phyloP scores from a whole-genome alignment of 2,329 filamentous ascomycete species.

The Cryphonectria carpinicola region DNA sequence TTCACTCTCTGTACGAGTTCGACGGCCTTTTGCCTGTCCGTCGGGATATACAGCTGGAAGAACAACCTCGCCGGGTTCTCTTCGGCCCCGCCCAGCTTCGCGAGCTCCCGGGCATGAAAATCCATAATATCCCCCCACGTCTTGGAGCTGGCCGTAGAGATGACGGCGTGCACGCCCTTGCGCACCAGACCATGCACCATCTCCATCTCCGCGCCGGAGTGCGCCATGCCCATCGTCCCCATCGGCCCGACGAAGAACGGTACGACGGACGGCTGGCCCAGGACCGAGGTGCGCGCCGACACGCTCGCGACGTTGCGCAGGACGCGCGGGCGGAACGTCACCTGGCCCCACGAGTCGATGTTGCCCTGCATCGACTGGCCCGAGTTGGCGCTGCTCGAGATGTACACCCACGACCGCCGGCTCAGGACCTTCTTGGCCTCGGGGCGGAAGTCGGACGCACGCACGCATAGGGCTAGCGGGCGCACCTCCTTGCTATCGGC shows the following conservation, averaged over 20 bases:
- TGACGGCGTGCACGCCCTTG: conserved; percentile 49
- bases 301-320: conserved; percentile 35
- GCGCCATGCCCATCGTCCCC: conserved; percentile 47
- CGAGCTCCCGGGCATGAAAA: conserved; percentile 37
- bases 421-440: conserved; percentile 60
- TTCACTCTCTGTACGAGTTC: conserved; percentile 40
- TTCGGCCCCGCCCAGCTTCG: conserved; percentile 34
- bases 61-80: conserved; percentile 31
- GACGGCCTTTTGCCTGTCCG: conserved; percentile 39
- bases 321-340: conserved; percentile 36
- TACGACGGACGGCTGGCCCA: conserved; percentile 50
- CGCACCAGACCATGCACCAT: conserved; percentile 50
- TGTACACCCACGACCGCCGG: conserved; percentile 54
- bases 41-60: conserved; percentile 43
- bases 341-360: conserved; percentile 29
- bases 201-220: conserved; percentile 49
- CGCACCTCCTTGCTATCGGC: conserved; percentile 28
- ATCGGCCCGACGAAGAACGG: conserved; percentile 56
- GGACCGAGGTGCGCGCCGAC: conserved; percentile 34
- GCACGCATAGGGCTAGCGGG: conserved; percentile 38
- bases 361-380: conserved; percentile 38
- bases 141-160: conserved; percentile 29
- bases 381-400: conserved; percentile 37
- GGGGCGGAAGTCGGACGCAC: conserved; percentile 52
- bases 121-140: conserved; percentile 43